Percentiles rank a stretch among this genome's conserved stretches.
These are phyloP conservation scores for Hyaloscypha finlandica DNA, from an alignment of 495 filamentous ascomycete species.

Conservation along the genomic window DNA sequence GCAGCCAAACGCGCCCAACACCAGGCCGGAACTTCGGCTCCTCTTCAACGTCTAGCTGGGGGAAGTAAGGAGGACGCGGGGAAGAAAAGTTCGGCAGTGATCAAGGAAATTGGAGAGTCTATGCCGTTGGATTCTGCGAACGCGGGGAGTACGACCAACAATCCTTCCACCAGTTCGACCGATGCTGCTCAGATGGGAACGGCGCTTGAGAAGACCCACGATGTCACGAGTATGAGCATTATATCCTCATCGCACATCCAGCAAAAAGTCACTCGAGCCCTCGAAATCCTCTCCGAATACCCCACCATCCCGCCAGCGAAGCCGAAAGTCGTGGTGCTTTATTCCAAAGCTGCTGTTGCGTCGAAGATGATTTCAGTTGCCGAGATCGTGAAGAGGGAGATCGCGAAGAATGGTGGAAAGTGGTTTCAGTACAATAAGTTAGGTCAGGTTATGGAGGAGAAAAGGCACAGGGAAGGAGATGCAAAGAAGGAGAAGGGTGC, in stretches of 20 bases:
- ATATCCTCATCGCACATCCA: conserved; percentile 57
- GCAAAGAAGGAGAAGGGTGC: conserved; percentile 51
- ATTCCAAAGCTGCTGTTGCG: conserved; percentile 52
- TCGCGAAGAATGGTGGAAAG: conserved; percentile 49
- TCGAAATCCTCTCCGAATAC: conserved; percentile 42
- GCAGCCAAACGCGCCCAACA: neutral
- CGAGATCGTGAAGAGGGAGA: conserved; percentile 63
- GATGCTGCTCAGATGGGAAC: neutral
- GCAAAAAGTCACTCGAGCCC: conserved; percentile 50
- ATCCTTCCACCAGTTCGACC: neutral
- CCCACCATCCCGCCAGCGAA: conserved; percentile 35
- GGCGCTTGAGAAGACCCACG: conserved; percentile 11
- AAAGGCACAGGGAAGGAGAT: neutral
- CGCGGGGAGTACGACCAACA: neutral
- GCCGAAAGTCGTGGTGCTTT: conserved; percentile 44
- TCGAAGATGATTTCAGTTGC: conserved; percentile 64
- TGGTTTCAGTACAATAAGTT: conserved; percentile 66
- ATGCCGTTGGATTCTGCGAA: neutral
- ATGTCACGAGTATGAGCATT: conserved; percentile 37
- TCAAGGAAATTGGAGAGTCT: neutral
- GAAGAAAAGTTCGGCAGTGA: neutral
- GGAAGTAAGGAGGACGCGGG: neutral
- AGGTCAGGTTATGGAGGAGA: conserved; percentile 37
- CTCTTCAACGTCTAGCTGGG: neutral
- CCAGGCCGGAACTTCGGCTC: neutral